Evolutionary conservation across 2,329 filamentous ascomycete genomes (phyloP), one percentile per base, ranked within the genome.

Genomic region (Chalaropsis thielavioides): DNA sequence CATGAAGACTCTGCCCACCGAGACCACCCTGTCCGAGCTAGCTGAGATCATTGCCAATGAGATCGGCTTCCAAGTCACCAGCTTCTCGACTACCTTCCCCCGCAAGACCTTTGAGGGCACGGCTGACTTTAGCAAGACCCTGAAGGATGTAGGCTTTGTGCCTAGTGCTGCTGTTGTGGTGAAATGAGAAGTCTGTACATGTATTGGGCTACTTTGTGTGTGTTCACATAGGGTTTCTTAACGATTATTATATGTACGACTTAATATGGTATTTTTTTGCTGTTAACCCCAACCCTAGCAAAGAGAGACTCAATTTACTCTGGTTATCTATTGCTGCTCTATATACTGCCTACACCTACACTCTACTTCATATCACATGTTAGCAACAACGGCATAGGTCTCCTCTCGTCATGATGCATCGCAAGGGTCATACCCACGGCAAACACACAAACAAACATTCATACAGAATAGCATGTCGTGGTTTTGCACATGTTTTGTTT

Each of bases 1-100:
- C 64, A 85, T 87, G 76, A 97, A 96, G 81, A 92, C 88, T 0
- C 85, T 95, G 69, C 86, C 90, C 0, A 91, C 89, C 5, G 90
- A 95, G 66, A 95, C 91, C 2, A 97, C 94, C 0, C 77, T 99
- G 11, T 96, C 96, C 71, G 92, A 99, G 76, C 86, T 99, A 62
- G 91, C 89, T 0, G 84, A 92, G 70, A 82, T 86, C 66, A 73
- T 99, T 27, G 78, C 84, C 72, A 75, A 82, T 61, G 90, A 96
- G 72, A 85, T 83, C 61, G 90, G 88, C 0, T 74, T 83, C 4
- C 76, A 83, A 2, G 87, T 95, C 15, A 82, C 79, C 27, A 90
- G 84, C 70, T 96, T 99, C 73, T 84, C 87, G 1, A 88, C 87
- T 70, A 96, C 86, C 22, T 97, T 95, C 71, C 94, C 94, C 0